These are phyloP conservation scores for Lodderomyces theae DNA, from an alignment of 1,139 yeast genomes.

Conservation along the genomic window DNA sequence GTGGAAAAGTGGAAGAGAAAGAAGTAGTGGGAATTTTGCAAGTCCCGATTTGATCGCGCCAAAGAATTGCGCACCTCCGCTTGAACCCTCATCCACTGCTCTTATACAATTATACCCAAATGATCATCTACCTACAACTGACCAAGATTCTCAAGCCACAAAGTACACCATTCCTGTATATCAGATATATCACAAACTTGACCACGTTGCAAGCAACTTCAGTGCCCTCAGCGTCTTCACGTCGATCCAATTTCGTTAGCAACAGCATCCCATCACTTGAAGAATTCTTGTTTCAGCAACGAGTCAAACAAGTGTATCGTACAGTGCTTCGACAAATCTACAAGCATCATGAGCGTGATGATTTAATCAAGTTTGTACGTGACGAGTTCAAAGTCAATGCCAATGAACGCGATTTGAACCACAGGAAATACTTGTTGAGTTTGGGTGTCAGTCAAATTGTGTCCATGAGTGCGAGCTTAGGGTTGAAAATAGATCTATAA, in stretches of 20 bases:
- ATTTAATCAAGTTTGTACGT: slow-evolving; percentile 32
- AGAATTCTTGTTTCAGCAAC: slow-evolving; percentile 40
- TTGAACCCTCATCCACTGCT: no score
- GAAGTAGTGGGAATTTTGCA: no score
- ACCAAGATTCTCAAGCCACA: not conserved
- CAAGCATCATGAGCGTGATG: slow-evolving; percentile 32
- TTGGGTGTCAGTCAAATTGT: slow-evolving; percentile 31
- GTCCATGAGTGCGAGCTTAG: slow-evolving; percentile 28
- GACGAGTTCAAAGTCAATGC: slow-evolving; percentile 34
- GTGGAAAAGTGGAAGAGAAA: no score
- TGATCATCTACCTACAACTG: no score
- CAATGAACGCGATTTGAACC: slow-evolving; percentile 29
- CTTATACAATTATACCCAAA: no score
- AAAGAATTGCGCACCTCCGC: no score
- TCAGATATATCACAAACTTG: not conserved
- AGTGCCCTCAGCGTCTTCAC: not conserved
- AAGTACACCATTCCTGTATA: not conserved
- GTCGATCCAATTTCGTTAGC: slow-evolving; percentile 7
- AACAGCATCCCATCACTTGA: slow-evolving; percentile 31
- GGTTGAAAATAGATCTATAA: slow-evolving; percentile 13
- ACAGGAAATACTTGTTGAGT: slow-evolving; percentile 38
- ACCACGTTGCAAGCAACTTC: not conserved
- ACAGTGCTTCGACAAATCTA: slow-evolving; percentile 33
- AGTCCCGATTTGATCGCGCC: no score
- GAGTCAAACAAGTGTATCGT: slow-evolving; percentile 33